Conservation (phyloP, 2,329 filamentous ascomycete genomes). For the Hypoxylon sp. region DNA sequence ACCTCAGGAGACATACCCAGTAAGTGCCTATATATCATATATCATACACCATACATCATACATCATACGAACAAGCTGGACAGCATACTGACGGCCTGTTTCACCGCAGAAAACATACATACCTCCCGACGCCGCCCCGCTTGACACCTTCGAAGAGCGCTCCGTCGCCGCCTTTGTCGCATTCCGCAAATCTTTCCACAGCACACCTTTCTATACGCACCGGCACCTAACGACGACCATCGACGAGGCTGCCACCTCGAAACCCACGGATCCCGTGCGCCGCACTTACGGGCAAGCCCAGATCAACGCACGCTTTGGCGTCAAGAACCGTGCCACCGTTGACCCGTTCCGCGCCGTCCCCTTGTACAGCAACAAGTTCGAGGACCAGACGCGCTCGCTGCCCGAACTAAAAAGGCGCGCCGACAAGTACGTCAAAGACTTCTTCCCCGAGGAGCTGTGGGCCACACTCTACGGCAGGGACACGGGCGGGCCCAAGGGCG, state of each 20-base stretch:
- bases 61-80: background rate
- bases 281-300: conserved; percentile 70
- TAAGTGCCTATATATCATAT: conserved; percentile 51
- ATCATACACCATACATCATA: too few species aligned
- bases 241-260: conserved; percentile 35
- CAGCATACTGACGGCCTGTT: conserved; percentile 2
- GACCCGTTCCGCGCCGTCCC: conserved; percentile 72
- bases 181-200: conserved; percentile 70
- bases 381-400: conserved; percentile 65
- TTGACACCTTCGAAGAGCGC: conserved; percentile 62
- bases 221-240: conserved; percentile 56
- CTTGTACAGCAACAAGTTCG: conserved; percentile 71
- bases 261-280: conserved; percentile 57
- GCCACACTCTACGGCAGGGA: conserved; percentile 67
- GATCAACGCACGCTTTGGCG: conserved; percentile 69
- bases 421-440: conserved; percentile 63
- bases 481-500: conserved; percentile 49
- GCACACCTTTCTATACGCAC: conserved; percentile 70
- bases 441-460: conserved; percentile 71
- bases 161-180: conserved; percentile 68
- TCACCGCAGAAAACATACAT: conserved; percentile 62
- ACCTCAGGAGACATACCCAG: conserved; percentile 73
- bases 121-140: conserved; percentile 62
- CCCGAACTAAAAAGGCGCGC: conserved; percentile 68
- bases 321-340: conserved; percentile 68